A percentile compares a stretch with the other conserved stretches of the same genome.
These are phyloP conservation scores for Catenaria anguillulae DNA, from an alignment of 371 early-diverging fungal genomes.

Conservation along the genomic window DNA sequence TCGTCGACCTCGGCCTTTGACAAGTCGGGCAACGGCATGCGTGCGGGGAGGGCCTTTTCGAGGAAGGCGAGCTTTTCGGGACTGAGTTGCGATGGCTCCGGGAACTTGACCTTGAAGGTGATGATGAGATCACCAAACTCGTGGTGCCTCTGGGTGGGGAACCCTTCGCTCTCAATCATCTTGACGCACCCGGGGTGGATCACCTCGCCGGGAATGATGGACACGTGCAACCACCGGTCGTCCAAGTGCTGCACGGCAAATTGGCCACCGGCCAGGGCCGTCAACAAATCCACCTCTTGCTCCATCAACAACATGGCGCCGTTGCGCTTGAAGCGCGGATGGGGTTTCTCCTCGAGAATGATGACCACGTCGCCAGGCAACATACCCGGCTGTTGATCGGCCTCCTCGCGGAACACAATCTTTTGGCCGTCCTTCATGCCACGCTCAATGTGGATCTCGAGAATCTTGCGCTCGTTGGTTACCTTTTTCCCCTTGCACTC, in stretches of 20 bases:
- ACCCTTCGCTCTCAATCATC: slow-evolving; percentile 75
- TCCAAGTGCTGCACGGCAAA: slow-evolving; percentile 79
- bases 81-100: slow-evolving; percentile 56
- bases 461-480: slow-evolving; percentile 45
- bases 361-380: slow-evolving; percentile 61
- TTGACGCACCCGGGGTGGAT: slow-evolving; percentile 68
- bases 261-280: slow-evolving; percentile 85
- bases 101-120: slow-evolving; percentile 83
- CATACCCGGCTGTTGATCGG: slow-evolving; percentile 44
- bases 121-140: slow-evolving; percentile 81
- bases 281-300: slow-evolving; percentile 74
- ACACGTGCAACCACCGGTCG: slow-evolving; percentile 71
- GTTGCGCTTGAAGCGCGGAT: slow-evolving; percentile 69
- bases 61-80: slow-evolving; percentile 25
- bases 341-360: slow-evolving; percentile 83
- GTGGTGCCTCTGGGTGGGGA: slow-evolving; percentile 80
- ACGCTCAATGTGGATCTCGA: slow-evolving; percentile 70
- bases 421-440: slow-evolving; percentile 82
- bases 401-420: slow-evolving; percentile 79
- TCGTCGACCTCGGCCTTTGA: slow-evolving; percentile 36
- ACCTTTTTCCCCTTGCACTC: slow-evolving; percentile 77
- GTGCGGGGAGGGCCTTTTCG: slow-evolving; percentile 27
- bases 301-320: slow-evolving; percentile 72
- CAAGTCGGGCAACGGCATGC: slow-evolving; percentile 15
- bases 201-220: slow-evolving; percentile 72